Conservation (phyloP, 2,329 filamentous ascomycete species). For the Penicillium freii region DNA sequence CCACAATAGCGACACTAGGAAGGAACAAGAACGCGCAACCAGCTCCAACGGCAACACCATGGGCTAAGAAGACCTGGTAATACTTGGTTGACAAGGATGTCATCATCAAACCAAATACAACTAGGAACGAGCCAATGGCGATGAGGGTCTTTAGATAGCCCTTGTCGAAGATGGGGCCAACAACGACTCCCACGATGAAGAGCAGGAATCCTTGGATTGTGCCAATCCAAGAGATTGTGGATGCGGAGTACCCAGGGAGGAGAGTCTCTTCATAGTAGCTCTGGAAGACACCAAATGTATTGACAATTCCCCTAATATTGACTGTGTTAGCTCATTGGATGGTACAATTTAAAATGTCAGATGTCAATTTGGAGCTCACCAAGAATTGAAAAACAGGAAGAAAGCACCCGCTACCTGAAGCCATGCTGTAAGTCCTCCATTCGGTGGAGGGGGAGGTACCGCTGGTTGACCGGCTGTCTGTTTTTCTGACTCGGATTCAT, state of each 20-base stretch:
- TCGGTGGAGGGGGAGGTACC: conserved; percentile 8
- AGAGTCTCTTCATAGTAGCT: conserved; percentile 43
- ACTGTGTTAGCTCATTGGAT: not conserved
- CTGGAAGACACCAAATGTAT: conserved; percentile 48
- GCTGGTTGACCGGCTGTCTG: not conserved
- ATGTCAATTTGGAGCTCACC: conserved; percentile 8
- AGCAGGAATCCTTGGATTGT: conserved; percentile 51
- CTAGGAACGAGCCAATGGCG: conserved; percentile 41
- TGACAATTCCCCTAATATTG: conserved; percentile 36
- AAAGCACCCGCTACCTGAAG: conserved; percentile 23
- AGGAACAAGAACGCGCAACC: conserved; percentile 32
- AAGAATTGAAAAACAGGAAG: conserved; percentile 26
- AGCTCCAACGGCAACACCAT: conserved; percentile 32
- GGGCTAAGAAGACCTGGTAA: conserved; percentile 43
- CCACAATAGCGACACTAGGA: conserved; percentile 29
- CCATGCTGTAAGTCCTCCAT: conserved; percentile 24
- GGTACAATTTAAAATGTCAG: not conserved
- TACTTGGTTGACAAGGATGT: conserved; percentile 48
- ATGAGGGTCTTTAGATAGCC: conserved; percentile 48
- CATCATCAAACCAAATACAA: conserved; percentile 52
- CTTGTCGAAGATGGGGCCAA: conserved; percentile 50
- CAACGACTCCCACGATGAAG: conserved; percentile 42
- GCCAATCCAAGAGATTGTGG: conserved; percentile 49
- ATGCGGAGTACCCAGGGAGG: conserved; percentile 19
- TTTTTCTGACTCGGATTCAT: not conserved